These are phyloP conservation scores for Plasmodium ovale DNA, from an alignment of 169 alveolate genomes.

Conservation along the genomic window DNA sequence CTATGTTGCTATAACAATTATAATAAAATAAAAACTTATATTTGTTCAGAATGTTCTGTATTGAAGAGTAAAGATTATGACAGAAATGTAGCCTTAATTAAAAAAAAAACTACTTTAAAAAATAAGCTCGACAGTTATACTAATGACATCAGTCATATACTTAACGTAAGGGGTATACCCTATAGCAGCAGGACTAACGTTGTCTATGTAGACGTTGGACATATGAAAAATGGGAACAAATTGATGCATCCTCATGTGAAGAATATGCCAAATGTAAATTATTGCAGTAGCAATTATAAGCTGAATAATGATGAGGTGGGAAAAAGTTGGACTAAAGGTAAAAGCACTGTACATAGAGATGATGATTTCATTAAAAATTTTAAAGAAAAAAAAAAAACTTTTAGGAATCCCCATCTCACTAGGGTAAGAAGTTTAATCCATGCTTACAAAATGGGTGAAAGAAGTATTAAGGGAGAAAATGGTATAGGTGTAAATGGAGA, in stretches of 20 bases:
- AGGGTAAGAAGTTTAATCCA: neutral
- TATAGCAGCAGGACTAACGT: neutral
- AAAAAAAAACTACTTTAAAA: neutral
- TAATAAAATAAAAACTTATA: slow-evolving; percentile 41
- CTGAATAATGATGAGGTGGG: neutral
- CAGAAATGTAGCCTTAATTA: neutral
- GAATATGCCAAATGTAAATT: neutral
- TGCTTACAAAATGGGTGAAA: neutral
- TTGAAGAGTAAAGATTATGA: slow-evolving; percentile 37
- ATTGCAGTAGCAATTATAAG: neutral
- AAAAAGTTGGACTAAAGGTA: neutral
- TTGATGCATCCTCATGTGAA: neutral
- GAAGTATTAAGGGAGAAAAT: too few species aligned
- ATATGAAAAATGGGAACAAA: neutral
- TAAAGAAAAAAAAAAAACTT: too few species aligned
- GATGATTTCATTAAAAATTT: too few species aligned
- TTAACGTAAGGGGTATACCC: neutral
- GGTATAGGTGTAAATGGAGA: too few species aligned
- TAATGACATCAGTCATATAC: neutral
- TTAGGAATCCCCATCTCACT: neutral
- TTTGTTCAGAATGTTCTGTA: slow-evolving; percentile 44
- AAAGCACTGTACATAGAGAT: neutral
- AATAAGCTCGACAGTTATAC: neutral
- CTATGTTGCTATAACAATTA: slow-evolving; percentile 34
- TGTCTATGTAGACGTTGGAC: neutral